Base-by-base conservation (phyloP, 2,329 filamentous ascomycete genomes). In the Neonectria hederae region DNA sequence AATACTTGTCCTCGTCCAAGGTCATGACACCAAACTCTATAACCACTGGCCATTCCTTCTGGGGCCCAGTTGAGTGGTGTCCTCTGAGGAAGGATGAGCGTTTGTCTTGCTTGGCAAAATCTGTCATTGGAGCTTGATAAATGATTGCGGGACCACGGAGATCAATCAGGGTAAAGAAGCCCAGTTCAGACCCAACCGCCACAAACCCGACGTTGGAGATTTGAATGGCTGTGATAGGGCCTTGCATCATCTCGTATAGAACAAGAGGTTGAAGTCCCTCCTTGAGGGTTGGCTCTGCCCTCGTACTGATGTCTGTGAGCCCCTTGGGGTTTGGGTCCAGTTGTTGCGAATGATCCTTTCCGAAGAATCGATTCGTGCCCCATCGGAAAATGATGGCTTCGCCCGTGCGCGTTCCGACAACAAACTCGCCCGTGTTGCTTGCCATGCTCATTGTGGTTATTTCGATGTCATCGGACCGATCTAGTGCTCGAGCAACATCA, bases 11-110 rank as follows among this genome's bases (percentile, higher is more conserved):
- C n/a, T 91, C 92, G 46, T 98, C 96, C 4, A 97, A 81, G 3
- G 92, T 97, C 89, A 99, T 90, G 51, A 97, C 93, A 57, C 93
- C 93, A 80, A 98, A 99, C 75, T 97, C 93, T 28, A 98, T 89
- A 30, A 83, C 85, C 0, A 93, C 93, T 0, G 93, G 89, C 87
- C 90, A 97, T 74, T 97, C 94, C 52, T 84, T 85, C 3, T 72
- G 66, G 1, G 81, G 76, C 5, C 82, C 77, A 5, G 84, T 62
- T 24, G 75, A 65, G 55, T 66, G 63, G 54, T 78, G 76, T 11
- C 76, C 62, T 78, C 85, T 87, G 65, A 90, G 83, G 72, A 97
- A 91, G 57, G 92, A 93, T 2, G 88, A 83, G 28, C 91, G 87
- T 77, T 94, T 97, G 56, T 92, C 89, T n/a, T 87, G 83, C 75